Evolutionary conservation across 352 stramenopile genomes (phyloP).

Genomic region (Globisporangium sylvaticum): DNA sequence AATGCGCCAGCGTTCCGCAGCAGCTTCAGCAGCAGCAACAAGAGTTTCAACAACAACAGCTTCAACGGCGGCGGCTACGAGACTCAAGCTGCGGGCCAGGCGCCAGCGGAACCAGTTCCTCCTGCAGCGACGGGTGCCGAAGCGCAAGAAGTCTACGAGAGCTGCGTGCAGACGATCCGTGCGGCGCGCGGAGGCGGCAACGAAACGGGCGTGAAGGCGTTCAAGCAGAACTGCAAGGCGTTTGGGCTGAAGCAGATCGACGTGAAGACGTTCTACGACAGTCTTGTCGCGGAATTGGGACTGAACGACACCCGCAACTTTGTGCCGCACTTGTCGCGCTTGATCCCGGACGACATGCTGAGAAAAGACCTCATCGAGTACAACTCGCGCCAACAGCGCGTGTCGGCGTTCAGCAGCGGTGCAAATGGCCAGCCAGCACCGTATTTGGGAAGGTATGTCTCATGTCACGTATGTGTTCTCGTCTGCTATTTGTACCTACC

Average conservation of each 20-base stretch:
- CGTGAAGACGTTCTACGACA: conserved; percentile 49
- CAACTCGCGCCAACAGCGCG: conserved; percentile 36
- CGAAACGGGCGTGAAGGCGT: conserved; percentile 48
- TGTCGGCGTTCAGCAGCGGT: conserved; percentile 5
- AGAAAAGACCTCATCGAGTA: conserved; percentile 50
- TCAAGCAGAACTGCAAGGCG: conserved; percentile 60
- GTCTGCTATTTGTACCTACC: neutral
- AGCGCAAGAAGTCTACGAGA: conserved; percentile 50
- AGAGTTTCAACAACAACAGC: conserved; percentile 13
- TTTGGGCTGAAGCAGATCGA: conserved; percentile 58
- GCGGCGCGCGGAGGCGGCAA: conserved; percentile 43
- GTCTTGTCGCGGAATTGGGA: conserved; percentile 46
- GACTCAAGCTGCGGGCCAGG: conserved; percentile 10
- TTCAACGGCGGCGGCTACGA: conserved; percentile 14
- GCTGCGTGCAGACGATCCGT: conserved; percentile 57
- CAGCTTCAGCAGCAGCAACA: conserved; percentile 12
- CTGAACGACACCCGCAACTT: conserved; percentile 34
- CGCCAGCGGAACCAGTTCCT: conserved; percentile 32
- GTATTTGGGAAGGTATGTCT: conserved; percentile 5
- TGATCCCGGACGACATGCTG: conserved; percentile 50
- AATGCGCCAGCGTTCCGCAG: conserved; percentile 18
- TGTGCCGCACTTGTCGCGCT: conserved; percentile 40
- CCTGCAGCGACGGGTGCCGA: conserved; percentile 43
- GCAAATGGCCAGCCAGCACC: conserved; percentile 12
- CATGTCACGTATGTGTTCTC: neutral